A percentile compares a stretch with the other conserved stretches of the same genome.
These are phyloP conservation scores for Termitomyces sp. DNA, from an alignment of 768 basidiomycete species.

Conservation along the genomic window DNA sequence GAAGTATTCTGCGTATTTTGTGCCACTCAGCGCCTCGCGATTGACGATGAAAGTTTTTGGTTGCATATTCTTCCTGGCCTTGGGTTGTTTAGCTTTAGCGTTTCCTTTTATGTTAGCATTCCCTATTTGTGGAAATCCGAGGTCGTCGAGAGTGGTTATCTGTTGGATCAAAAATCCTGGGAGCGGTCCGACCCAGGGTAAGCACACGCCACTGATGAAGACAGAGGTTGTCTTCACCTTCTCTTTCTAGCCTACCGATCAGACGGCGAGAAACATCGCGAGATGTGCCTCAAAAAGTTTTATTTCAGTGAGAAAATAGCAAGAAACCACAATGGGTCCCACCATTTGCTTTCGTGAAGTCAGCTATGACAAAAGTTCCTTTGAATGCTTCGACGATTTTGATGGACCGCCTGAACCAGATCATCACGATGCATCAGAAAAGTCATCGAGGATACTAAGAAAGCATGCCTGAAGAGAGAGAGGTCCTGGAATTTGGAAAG, in stretches of 20 bases:
- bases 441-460: neutral
- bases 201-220: neutral
- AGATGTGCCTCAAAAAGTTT: slow-evolving; percentile 44
- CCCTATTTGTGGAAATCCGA: slow-evolving; percentile 45
- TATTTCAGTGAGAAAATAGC: slow-evolving; percentile 5
- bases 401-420: slow-evolving; percentile 20
- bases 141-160: slow-evolving; percentile 44
- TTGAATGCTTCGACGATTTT: slow-evolving; percentile 48
- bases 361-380: slow-evolving; percentile 31
- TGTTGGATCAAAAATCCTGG: slow-evolving; percentile 63
- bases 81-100: slow-evolving; percentile 38
- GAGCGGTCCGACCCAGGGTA: neutral
- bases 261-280: slow-evolving; percentile 57
- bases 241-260: slow-evolving; percentile 65
- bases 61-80: slow-evolving; percentile 50
- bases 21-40: slow-evolving; percentile 37
- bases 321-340: slow-evolving; percentile 17
- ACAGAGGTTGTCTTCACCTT: slow-evolving; percentile 45
- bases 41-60: slow-evolving; percentile 62
- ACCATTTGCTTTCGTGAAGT: slow-evolving; percentile 67
- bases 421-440: neutral
- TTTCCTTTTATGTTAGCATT: slow-evolving; percentile 38
- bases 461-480: slow-evolving; percentile 62
- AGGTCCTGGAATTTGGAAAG: slow-evolving; percentile 67
- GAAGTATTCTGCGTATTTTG: slow-evolving; percentile 68